These are phyloP conservation scores for Pseudonitzschia delicatissima DNA, from an alignment of 108 stramenopile species.

Conservation along the genomic window DNA sequence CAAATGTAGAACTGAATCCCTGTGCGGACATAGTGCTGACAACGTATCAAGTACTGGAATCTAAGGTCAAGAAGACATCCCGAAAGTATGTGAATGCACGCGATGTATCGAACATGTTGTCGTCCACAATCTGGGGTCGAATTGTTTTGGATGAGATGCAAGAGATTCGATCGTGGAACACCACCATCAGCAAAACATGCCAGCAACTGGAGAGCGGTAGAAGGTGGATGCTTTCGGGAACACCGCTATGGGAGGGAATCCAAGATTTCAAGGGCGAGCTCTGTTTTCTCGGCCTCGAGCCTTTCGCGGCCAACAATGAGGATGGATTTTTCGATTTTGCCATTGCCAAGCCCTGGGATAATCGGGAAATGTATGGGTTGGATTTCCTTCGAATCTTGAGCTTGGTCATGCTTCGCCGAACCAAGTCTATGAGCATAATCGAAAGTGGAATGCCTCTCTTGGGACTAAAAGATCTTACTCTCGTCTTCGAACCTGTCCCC, in stretches of 20 bases:
- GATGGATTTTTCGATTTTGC: constrained; percentile 83
- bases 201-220: constrained; percentile 33
- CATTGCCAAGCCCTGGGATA: constrained; percentile 45
- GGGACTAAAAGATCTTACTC: constrained; percentile 36
- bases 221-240: constrained; percentile 81
- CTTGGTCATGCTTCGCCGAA: constrained; percentile 54
- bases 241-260: constrained; percentile 73
- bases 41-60: constrained; percentile 45
- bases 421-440: constrained; percentile 61
- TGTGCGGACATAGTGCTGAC: constrained; percentile 46
- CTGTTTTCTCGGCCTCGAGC: constrained; percentile 70
- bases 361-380: constrained; percentile 19
- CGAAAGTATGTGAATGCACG: neutral
- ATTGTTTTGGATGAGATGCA: constrained; percentile 84
- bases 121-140: constrained; percentile 42
- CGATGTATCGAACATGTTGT: constrained; percentile 2
- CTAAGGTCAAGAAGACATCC: neutral
- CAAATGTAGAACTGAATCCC: constrained; percentile 5
- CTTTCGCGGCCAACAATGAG: constrained; percentile 60
- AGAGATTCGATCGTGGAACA: constrained; percentile 73
- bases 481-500: constrained; percentile 42
- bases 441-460: constrained; percentile 40
- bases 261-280: constrained; percentile 78
- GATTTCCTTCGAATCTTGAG: constrained; percentile 50
- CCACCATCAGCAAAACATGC: constrained; percentile 60